Percentiles rank a stretch among this genome's conserved stretches.
Evolutionary conservation across 306 rosid species (phyloP).

Genomic region (Citrullus colocynthis): DNA sequence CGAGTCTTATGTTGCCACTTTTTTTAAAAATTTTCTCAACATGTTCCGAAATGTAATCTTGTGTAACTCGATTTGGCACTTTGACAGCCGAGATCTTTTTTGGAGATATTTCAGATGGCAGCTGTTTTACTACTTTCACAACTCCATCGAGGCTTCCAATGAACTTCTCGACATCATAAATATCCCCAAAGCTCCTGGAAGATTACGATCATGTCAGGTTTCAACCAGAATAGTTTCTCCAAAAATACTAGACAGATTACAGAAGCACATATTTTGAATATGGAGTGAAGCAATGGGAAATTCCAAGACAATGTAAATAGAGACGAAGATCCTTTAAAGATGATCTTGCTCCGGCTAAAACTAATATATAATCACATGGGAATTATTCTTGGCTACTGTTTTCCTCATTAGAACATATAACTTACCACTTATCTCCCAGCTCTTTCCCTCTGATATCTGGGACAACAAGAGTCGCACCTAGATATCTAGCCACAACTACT

Average conservation of each 20-base stretch:
- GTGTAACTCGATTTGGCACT: constrained; percentile 86
- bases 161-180: constrained; percentile 64
- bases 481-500: constrained; percentile 73
- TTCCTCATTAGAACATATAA: constrained; percentile 17
- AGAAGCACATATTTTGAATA: not conserved
- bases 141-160: constrained; percentile 70
- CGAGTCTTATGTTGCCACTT: constrained; percentile 71
- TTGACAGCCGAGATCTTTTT: constrained; percentile 68
- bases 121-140: constrained; percentile 54
- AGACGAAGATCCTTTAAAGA: not conserved
- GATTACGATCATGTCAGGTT: constrained; percentile 1
- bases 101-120: constrained; percentile 49
- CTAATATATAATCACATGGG: not conserved
- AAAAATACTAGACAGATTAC: not conserved
- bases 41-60: constrained; percentile 62
- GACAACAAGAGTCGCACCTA: constrained; percentile 87
- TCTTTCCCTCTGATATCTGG: constrained; percentile 95
- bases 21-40: constrained; percentile 61
- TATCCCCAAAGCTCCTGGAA: constrained; percentile 78
- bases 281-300: not conserved
- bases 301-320: not conserved
- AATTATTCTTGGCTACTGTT: not conserved
- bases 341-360: not conserved
- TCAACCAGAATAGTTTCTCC: not conserved
- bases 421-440: constrained; percentile 86